Conservation (phyloP, 352 stramenopile species). For the Phytophthora rubi region DNA sequence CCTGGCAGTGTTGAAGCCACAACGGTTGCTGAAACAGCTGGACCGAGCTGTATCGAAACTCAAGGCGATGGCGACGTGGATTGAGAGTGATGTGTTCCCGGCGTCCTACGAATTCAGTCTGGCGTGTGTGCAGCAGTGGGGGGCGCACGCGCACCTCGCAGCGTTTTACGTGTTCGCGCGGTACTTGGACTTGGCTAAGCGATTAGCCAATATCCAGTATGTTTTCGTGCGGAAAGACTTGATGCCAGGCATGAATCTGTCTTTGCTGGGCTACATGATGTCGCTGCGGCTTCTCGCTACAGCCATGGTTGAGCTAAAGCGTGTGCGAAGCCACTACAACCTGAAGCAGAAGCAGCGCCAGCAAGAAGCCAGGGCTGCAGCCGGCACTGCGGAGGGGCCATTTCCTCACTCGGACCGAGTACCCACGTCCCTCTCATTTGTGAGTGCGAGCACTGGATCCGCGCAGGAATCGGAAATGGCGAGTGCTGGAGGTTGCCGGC, state of each 20-base stretch:
- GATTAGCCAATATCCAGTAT: conserved; percentile 74
- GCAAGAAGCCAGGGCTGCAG: conserved; percentile 29
- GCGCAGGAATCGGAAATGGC: background rate
- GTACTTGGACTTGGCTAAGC: conserved; percentile 78
- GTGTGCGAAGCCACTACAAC: conserved; percentile 51
- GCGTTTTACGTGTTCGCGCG: conserved; percentile 79
- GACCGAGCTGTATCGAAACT: conserved; percentile 56
- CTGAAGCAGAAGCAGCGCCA: conserved; percentile 56
- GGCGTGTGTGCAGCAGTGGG: conserved; percentile 53
- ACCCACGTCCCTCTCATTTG: conserved; percentile 36
- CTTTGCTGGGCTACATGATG: conserved; percentile 84
- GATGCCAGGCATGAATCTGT: conserved; percentile 63
- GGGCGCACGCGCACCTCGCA: conserved; percentile 64
- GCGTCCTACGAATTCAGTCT: conserved; percentile 69
- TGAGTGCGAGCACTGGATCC: background rate
- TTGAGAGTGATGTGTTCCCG: conserved; percentile 60
- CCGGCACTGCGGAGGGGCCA: conserved; percentile 16
- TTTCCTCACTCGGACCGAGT: conserved; percentile 51
- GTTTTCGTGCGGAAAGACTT: conserved; percentile 78
- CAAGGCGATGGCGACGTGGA: conserved; percentile 39
- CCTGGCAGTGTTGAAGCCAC: conserved; percentile 16
- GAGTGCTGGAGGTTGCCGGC: conserved; percentile 13
- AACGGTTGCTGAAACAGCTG: conserved; percentile 39
- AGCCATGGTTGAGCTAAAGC: conserved; percentile 58
- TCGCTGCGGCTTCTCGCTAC: conserved; percentile 64